phyloP scores from a whole-genome alignment of 2,329 filamentous ascomycete genomes.

The Diaporthe longicolla region DNA sequence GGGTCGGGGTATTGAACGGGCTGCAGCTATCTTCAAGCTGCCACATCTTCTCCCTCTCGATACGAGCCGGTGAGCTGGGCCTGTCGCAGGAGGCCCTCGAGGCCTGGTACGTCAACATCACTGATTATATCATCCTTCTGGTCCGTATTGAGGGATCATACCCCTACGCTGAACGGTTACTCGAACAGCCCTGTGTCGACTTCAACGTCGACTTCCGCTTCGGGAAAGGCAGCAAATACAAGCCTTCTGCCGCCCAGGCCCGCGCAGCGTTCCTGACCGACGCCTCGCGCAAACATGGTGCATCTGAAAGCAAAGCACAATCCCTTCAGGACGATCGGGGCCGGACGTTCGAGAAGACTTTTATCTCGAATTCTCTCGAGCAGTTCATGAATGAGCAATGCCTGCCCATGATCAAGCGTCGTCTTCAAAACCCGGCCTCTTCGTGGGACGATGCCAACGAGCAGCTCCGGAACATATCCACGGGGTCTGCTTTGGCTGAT shows the following conservation, averaged over 20 bases:
- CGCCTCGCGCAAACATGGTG: background rate
- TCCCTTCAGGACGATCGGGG: background rate
- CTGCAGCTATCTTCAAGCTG: constrained; percentile 57
- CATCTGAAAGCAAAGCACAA: background rate
- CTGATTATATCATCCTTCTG: constrained; percentile 81
- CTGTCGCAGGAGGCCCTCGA: constrained; percentile 81
- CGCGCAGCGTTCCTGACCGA: constrained; percentile 51
- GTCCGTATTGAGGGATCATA: constrained; percentile 77
- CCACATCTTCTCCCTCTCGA: constrained; percentile 75
- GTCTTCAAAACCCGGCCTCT: constrained; percentile 52
- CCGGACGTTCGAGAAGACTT: constrained; percentile 66
- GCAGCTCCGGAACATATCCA: constrained; percentile 44
- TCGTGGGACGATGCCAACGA: constrained; percentile 79
- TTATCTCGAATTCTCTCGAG: constrained; percentile 81
- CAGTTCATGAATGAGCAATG: constrained; percentile 77
- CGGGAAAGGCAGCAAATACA: constrained; percentile 79
- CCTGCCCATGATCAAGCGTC: constrained; percentile 71
- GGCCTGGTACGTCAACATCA: constrained; percentile 79
- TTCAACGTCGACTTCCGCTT: constrained; percentile 72
- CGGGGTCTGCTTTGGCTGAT: background rate
- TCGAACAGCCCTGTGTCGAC: constrained; percentile 56
- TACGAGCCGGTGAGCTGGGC: constrained; percentile 77
- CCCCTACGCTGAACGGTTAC: constrained; percentile 67
- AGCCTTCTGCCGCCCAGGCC: constrained; percentile 69
- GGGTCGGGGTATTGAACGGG: constrained; percentile 73